Conservation (phyloP, 345 rosid species). For the Gossypium herbaceum region DNA sequence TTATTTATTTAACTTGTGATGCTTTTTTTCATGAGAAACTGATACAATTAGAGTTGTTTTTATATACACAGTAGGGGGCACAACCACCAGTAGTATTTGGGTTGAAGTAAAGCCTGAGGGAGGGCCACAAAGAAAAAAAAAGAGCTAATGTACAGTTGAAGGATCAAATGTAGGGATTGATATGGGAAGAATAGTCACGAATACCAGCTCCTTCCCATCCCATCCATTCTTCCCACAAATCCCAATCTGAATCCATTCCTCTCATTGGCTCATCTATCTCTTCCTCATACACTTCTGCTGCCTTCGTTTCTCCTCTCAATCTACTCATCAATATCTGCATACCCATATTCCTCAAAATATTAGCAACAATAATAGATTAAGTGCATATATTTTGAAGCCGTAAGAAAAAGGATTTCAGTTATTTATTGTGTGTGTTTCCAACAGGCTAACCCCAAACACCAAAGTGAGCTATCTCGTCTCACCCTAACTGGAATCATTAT, state of each 20-base stretch:
- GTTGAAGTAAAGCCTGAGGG: not conserved
- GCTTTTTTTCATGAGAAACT: too few relatives aligned
- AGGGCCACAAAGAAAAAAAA: not conserved
- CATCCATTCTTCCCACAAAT: slow-evolving; percentile 98
- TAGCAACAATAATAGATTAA: too few relatives aligned
- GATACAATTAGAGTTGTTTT: not conserved
- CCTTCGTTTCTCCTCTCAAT: slow-evolving; percentile 44
- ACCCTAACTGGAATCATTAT: too few relatives aligned
- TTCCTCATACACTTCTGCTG: slow-evolving; percentile 28
- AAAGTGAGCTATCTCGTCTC: too few relatives aligned
- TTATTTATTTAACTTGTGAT: not conserved
- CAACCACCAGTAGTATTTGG: not conserved
- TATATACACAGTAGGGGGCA: not conserved
- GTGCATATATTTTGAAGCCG: too few relatives aligned
- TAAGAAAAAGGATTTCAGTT: too few relatives aligned
- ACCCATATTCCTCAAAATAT: too few relatives aligned
- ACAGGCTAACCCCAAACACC: too few relatives aligned
- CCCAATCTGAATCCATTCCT: slow-evolving; percentile 64
- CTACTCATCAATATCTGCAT: slow-evolving; percentile 58
- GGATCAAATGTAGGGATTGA: slow-evolving; percentile 64
- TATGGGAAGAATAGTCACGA: slow-evolving; percentile 70
- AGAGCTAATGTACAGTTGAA: not conserved
- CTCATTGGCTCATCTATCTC: slow-evolving; percentile 18
- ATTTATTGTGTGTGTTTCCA: too few relatives aligned
- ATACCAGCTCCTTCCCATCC: slow-evolving; percentile 98